Conservation (phyloP, 2,329 filamentous ascomycete genomes). For the Aspergillus pseudoviridinutans region DNA sequence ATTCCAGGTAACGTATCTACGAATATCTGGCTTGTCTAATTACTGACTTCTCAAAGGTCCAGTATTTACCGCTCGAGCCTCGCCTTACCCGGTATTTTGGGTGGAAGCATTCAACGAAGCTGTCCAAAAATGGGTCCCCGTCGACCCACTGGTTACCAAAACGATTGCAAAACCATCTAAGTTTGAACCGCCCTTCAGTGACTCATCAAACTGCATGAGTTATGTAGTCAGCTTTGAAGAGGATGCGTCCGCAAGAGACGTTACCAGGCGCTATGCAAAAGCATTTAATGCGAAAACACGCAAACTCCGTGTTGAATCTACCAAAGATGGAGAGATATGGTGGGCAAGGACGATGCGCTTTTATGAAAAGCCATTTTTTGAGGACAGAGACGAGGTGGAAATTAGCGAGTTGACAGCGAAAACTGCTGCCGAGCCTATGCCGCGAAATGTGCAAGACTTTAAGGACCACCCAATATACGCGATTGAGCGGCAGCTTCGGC, state of each 20-base stretch:
- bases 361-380: slow-evolving; percentile 41
- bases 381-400: slow-evolving; percentile 79
- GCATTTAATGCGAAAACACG: slow-evolving; percentile 88
- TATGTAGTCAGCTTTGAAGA: slow-evolving; percentile 86
- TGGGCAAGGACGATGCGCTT: slow-evolving; percentile 45
- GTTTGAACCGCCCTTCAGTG: slow-evolving; percentile 78
- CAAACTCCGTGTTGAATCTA: slow-evolving; percentile 71
- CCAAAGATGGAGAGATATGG: slow-evolving; percentile 54
- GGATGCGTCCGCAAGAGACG: slow-evolving; percentile 73
- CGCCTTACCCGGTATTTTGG: slow-evolving; percentile 84
- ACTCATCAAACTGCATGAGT: slow-evolving; percentile 69
- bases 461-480: slow-evolving; percentile 82
- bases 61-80: slow-evolving; percentile 57
- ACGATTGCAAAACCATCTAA: slow-evolving; percentile 70
- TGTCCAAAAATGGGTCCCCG: slow-evolving; percentile 85
- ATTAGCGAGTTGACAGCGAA: slow-evolving; percentile 68
- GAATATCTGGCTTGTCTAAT: neutral
- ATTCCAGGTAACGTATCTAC: slow-evolving; percentile 15
- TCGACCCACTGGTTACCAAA: slow-evolving; percentile 79
- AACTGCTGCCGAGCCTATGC: slow-evolving; percentile 76
- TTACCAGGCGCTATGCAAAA: slow-evolving; percentile 83
- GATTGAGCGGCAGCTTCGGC: slow-evolving; percentile 75
- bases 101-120: slow-evolving; percentile 84
- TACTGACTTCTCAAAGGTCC: slow-evolving; percentile 28
- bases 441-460: slow-evolving; percentile 79